Percentiles rank a stretch among this genome's conserved stretches.
Evolutionary conservation across 345 rosid species (phyloP).

Genomic region (Psidium guajava): DNA sequence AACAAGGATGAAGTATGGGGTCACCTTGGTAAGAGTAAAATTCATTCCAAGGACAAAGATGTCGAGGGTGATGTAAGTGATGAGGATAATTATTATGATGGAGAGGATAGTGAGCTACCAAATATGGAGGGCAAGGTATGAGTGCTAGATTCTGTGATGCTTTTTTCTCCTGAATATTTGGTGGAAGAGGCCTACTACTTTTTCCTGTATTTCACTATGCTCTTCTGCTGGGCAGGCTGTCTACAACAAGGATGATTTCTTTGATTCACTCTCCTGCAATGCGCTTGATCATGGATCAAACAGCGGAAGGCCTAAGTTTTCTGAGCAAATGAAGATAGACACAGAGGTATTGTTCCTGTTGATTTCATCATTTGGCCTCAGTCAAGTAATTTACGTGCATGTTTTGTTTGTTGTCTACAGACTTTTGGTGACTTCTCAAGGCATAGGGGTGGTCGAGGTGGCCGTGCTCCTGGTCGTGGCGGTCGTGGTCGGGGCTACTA

Average conservation of each 20-base stretch:
- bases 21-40: too few species aligned
- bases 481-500: conserved; percentile 35
- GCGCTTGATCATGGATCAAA: conserved; percentile 35
- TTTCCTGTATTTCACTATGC: neutral
- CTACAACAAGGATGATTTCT: conserved; percentile 90
- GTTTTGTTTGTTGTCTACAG: conserved; percentile 12
- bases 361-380: neutral
- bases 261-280: conserved; percentile 68
- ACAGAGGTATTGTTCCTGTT: conserved; percentile 46
- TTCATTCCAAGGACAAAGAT: too few species aligned
- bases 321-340: conserved; percentile 80
- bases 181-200: neutral
- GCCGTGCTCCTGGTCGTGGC: conserved; percentile 25
- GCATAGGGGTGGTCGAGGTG: conserved; percentile 37
- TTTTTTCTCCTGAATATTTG: neutral
- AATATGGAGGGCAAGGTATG: too few species aligned
- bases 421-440: conserved; percentile 67
- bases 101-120: too few species aligned
- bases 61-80: too few species aligned
- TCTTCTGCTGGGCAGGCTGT: conserved; percentile 37
- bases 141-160: neutral
- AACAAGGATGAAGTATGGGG: too few species aligned
- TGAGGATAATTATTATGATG: too few species aligned
- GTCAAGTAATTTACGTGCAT: neutral
- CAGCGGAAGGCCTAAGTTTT: conserved; percentile 59